Base-by-base conservation (phyloP, 176 grass and related monocot genomes). In the Chrysopogon serrulatus region DNA sequence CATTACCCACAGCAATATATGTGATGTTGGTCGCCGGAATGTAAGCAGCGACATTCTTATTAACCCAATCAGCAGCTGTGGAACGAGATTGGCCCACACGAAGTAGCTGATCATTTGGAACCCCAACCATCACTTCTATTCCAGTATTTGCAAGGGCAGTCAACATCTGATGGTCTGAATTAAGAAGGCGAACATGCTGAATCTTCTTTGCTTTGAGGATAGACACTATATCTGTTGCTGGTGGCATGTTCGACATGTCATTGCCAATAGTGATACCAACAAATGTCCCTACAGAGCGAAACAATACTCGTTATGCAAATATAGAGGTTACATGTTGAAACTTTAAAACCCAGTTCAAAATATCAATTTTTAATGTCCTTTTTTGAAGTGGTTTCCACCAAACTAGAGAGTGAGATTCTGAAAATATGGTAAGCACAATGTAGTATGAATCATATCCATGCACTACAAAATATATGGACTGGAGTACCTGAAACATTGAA, bases 41-140 rank as follows among this genome's bases (percentile, higher is more conserved):
- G 54, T 92, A 99, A 11, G 91, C 87, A 71, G 78, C 96, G 19
- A 99, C 90, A 51, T 99, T 99, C 73, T 96, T 99, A 81, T 93
- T 92, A 51, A 99, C 41, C 96, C 96, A 99, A 81, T 99, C 90
- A 28, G 78, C 96, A 49, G 96, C 96, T 31, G 86, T 77, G 5
- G 96, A 83, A 78, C 86, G 87, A 78, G 96, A 99, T 82, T 96
- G 91, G 23, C 96, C 96, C 47, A 94, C 80, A 10, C 83, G 89
- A 78, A 96, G 91, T 69, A 99, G 77, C 51, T 99, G 93, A 77
- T 94, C 91, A 45, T 99, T 94, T 77, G 96, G 93, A 77, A 99
- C 70, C 30, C 87, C 87, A 65, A 99, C 89, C 80, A 89, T 92
- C 44, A 99, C 93, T 86, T 96, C 91, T 66, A 99, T 99, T 72